Percentiles rank a stretch among this genome's conserved stretches.
These are phyloP conservation scores for Eucalyptus pauciflora DNA, from an alignment of 345 rosid genomes.

Conservation along the genomic window DNA sequence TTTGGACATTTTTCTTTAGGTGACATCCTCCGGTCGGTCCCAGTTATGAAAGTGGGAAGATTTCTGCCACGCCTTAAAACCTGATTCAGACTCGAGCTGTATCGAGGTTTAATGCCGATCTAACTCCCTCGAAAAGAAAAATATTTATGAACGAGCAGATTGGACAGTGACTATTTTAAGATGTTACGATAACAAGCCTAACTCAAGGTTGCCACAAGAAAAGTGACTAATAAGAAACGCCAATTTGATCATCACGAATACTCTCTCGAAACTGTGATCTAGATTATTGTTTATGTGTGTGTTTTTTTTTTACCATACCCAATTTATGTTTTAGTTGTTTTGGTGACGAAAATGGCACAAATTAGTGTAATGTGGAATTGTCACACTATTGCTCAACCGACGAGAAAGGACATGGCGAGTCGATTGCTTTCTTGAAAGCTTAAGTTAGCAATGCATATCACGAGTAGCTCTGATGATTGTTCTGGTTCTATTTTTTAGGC, in stretches of 20 bases:
- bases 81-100: neutral
- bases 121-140: neutral
- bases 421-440: neutral
- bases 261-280: neutral
- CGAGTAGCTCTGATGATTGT: neutral
- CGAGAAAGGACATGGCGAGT: neutral
- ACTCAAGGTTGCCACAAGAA: neutral
- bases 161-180: neutral
- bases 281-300: neutral
- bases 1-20: neutral
- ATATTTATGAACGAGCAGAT: neutral
- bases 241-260: neutral
- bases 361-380: neutral
- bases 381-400: neutral
- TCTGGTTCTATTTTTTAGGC: neutral
- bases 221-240: neutral
- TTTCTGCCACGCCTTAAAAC: neutral
- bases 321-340: neutral
- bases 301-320: neutral
- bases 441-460: neutral
- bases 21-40: neutral
- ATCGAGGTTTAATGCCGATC: neutral
- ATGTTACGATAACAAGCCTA: neutral
- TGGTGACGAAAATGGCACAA: neutral
- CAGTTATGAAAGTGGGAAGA: neutral